Evolutionary conservation across 176 grass and related monocot species (phyloP).

Genomic region (Tillandsia leiboldiana): DNA sequence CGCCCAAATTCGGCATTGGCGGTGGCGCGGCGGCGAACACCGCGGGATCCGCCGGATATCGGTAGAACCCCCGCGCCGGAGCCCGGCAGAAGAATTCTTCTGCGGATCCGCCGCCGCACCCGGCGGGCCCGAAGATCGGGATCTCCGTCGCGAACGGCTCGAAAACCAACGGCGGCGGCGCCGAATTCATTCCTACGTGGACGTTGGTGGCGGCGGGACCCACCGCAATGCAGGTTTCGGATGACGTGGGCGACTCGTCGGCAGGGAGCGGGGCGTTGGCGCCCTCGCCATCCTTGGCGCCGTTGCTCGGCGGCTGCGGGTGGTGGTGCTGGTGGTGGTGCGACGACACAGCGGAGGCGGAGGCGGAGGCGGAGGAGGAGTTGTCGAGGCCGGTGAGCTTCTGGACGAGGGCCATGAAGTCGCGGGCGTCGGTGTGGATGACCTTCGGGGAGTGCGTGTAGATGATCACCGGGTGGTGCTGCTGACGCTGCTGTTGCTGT

Average conservation of each 20-base stretch:
- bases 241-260: constrained; percentile 37
- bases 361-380: background rate
- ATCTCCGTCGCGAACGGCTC: constrained; percentile 37
- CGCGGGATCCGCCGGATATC: constrained; percentile 9
- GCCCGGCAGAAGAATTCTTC: constrained; percentile 23
- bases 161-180: constrained; percentile 4
- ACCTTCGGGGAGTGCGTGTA: constrained; percentile 65
- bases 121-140: constrained; percentile 22
- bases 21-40: constrained; percentile 12
- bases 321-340: background rate
- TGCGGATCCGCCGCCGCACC: background rate
- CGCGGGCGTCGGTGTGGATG: constrained; percentile 41
- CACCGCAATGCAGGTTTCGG: constrained; percentile 24
- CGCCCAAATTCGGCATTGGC: constrained; percentile 10
- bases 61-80: constrained; percentile 25
- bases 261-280: constrained; percentile 4
- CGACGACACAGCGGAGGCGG: background rate
- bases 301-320: background rate
- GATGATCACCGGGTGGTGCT: constrained; percentile 40
- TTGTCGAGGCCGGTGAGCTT: constrained; percentile 50
- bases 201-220: constrained; percentile 2
- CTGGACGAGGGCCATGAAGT: constrained; percentile 75
- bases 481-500: background rate
- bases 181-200: background rate
- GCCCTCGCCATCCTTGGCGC: background rate